Conservation (phyloP, 2,329 filamentous ascomycete genomes). For the Pezicula radicicola region DNA sequence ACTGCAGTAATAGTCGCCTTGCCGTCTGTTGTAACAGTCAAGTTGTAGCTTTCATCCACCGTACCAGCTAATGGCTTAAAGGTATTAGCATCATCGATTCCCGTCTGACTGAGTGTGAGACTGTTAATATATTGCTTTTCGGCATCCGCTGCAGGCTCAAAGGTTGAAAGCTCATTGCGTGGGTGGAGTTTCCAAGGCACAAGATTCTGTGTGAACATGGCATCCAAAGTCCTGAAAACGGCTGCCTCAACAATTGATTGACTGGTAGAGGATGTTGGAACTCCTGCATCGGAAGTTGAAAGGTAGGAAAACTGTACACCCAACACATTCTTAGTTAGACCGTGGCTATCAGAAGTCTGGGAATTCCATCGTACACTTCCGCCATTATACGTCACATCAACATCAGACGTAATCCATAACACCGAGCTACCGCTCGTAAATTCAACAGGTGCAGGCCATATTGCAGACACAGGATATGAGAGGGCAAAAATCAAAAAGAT, state of each 20-base stretch:
- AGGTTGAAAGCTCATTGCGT: conserved; percentile 52
- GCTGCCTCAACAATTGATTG: conserved; percentile 52
- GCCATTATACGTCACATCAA: conserved; percentile 58
- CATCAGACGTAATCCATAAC: conserved; percentile 49
- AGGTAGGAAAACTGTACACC: conserved; percentile 10
- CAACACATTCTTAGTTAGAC: conserved; percentile 23
- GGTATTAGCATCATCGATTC: conserved; percentile 46
- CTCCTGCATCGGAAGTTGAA: conserved; percentile 8
- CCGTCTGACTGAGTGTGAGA: conserved; percentile 61
- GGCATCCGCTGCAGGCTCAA: conserved; percentile 54
- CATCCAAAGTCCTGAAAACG: conserved; percentile 56
- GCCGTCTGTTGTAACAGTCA: conserved; percentile 57
- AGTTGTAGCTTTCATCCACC: conserved; percentile 73
- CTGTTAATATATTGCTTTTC: conserved; percentile 49
- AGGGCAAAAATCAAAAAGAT: conserved; percentile 16
- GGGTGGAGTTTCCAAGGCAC: conserved; percentile 77
- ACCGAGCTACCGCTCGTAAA: conserved; percentile 48
- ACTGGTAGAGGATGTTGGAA: conserved; percentile 29
- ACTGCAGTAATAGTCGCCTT: conserved; percentile 60
- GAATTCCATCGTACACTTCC: conserved; percentile 47
- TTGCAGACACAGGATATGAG: conserved; percentile 31
- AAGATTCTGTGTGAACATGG: conserved; percentile 66
- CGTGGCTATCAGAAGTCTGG: conserved; percentile 19
- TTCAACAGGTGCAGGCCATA: conserved; percentile 55
- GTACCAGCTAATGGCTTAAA: conserved; percentile 60